Percentiles rank a stretch among this genome's conserved stretches.
Conservation (phyloP, 306 rosid species). For the Delonix regia region DNA sequence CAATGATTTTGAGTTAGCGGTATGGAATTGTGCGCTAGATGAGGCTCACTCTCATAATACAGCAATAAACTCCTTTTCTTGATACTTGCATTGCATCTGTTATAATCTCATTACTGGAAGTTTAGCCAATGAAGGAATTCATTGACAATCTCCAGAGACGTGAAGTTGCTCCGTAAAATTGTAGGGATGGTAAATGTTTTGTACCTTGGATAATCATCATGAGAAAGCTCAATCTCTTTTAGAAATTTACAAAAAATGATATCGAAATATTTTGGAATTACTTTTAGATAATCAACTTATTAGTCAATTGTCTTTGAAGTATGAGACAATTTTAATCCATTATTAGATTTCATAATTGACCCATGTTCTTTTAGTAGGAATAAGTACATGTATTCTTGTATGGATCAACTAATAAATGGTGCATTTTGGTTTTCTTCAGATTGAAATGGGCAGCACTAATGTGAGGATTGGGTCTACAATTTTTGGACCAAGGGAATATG, state of each 20-base stretch:
- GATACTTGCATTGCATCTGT: slow-evolving; percentile 3
- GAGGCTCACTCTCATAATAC: neutral
- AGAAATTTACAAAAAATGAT: slow-evolving; percentile 10
- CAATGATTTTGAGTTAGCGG: slow-evolving; percentile 88
- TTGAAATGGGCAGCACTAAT: slow-evolving; percentile 88
- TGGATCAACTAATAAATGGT: neutral
- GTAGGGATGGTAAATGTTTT: neutral
- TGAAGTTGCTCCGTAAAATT: neutral
- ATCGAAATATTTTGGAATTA: slow-evolving; percentile 23
- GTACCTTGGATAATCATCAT: neutral
- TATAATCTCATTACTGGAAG: neutral
- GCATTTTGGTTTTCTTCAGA: slow-evolving; percentile 51
- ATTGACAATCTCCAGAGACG: neutral
- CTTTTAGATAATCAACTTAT: neutral
- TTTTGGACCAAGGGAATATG: slow-evolving; percentile 94
- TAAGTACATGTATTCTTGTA: too few species aligned
- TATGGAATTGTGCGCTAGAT: slow-evolving; percentile 43
- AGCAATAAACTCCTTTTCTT: neutral
- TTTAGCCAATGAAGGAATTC: slow-evolving; percentile 15
- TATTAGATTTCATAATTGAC: neutral
- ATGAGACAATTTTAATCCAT: neutral
- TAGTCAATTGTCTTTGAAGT: neutral
- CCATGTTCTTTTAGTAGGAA: slow-evolving; percentile 12
- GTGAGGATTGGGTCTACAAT: slow-evolving; percentile 92
- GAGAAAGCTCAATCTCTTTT: slow-evolving; percentile 4